Conservation (phyloP, 805 yeast genomes). For the Lachancea waltii region DNA sequence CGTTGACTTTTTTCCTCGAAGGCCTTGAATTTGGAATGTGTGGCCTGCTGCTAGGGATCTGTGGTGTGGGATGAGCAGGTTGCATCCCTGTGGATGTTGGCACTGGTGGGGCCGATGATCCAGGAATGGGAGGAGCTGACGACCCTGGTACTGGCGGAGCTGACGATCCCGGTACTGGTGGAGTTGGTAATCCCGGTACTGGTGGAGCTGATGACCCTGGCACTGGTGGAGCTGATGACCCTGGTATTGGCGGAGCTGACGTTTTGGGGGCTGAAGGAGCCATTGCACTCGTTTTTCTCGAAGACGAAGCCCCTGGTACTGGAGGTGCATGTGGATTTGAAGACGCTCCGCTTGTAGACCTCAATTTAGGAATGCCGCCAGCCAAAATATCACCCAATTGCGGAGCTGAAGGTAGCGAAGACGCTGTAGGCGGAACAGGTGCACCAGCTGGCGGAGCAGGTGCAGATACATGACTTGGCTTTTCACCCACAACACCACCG, state of each 20-base stretch:
- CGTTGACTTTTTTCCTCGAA: constrained; percentile 12
- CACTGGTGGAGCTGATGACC: constrained; percentile 17
- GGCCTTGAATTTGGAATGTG: constrained; percentile 20
- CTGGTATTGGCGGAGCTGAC: constrained; percentile 26
- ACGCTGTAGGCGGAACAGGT: too few relatives aligned
- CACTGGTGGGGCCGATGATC: constrained; percentile 13
- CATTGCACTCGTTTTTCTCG: too few relatives aligned
- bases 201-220: constrained; percentile 20
- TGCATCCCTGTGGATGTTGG: too few relatives aligned
- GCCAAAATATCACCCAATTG: constrained; percentile 39
- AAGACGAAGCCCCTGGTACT: constrained; percentile 21
- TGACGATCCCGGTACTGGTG: constrained; percentile 20
- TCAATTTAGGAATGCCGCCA: constrained; percentile 72
- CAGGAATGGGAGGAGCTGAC: constrained; percentile 21
- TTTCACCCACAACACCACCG: constrained; percentile 24
- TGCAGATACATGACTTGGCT: too few relatives aligned
- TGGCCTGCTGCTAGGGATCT: constrained; percentile 10
- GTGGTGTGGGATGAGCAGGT: constrained; percentile 23
- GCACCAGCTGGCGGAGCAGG: neutral
- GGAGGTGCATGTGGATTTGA: constrained; percentile 36
- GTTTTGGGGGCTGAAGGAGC: too few relatives aligned
- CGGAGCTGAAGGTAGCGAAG: constrained; percentile 23
- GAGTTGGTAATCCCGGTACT: constrained; percentile 19
- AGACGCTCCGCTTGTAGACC: constrained; percentile 28
- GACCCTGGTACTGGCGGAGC: constrained; percentile 25